Percentiles rank a stretch among this genome's conserved stretches.
These are phyloP conservation scores for Coniochaeta sp. DNA, from an alignment of 2,329 filamentous ascomycete genomes.

Conservation along the genomic window DNA sequence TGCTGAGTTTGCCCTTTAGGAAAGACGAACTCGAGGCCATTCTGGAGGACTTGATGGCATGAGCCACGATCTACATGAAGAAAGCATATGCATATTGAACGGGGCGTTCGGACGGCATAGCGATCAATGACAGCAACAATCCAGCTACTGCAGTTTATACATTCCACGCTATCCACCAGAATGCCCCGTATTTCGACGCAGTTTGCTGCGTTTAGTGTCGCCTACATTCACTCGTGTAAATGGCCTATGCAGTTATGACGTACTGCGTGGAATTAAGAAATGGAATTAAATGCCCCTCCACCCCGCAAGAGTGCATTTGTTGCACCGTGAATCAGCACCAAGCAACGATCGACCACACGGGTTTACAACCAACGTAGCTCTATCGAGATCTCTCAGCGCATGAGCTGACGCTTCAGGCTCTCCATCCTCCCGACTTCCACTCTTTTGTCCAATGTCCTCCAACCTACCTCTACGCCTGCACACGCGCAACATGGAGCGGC, in stretches of 20 bases:
- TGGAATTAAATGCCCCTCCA: not conserved
- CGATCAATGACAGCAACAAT: not conserved
- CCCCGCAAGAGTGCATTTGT: not conserved
- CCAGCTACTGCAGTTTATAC: not conserved
- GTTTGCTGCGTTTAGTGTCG: not conserved
- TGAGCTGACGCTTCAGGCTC: not conserved
- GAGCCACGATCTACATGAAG: slow-evolving; percentile 5
- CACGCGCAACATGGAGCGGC: not conserved
- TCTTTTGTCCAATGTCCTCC: not conserved
- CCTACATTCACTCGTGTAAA: not conserved
- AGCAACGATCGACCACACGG: no score
- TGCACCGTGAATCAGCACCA: not conserved
- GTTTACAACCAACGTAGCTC: no score
- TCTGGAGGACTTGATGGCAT: slow-evolving; percentile 62
- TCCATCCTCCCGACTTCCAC: not conserved
- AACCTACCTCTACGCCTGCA: not conserved
- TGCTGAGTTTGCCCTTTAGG: slow-evolving; percentile 77
- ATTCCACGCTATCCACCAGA: no score
- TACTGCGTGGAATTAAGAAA: not conserved
- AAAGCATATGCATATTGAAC: not conserved
- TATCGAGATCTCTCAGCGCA: no score
- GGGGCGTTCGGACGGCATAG: not conserved
- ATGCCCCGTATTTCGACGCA: not conserved
- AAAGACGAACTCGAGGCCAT: slow-evolving; percentile 85
- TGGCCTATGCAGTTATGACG: not conserved